Percentiles rank a stretch among this genome's conserved stretches.
These are phyloP conservation scores for Strobilomyces dryophilus DNA, from an alignment of 768 basidiomycete species.

Conservation along the genomic window DNA sequence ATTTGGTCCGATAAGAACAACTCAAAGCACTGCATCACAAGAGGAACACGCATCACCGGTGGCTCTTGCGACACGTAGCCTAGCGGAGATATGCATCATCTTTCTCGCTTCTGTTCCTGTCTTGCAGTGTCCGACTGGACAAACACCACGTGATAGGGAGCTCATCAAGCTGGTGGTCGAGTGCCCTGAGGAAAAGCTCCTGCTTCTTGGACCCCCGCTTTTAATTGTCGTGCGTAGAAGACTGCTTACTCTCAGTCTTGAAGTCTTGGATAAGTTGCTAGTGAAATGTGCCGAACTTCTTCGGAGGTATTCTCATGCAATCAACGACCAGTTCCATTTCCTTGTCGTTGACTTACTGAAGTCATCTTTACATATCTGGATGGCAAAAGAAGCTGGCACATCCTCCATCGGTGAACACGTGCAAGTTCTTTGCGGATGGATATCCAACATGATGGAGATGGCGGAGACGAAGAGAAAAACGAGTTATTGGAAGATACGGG, in stretches of 20 bases:
- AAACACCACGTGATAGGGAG: conserved; percentile 59
- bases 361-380: conserved; percentile 62
- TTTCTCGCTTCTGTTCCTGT: conserved; percentile 63
- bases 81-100: conserved; percentile 50
- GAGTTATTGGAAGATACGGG: conserved; percentile 65
- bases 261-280: conserved; percentile 51
- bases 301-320: conserved; percentile 47
- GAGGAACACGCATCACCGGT: conserved; percentile 29
- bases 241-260: conserved; percentile 47
- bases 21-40: conserved; percentile 28
- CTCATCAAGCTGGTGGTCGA: conserved; percentile 50
- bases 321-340: conserved; percentile 49
- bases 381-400: conserved; percentile 26
- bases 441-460: conserved; percentile 41
- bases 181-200: conserved; percentile 51
- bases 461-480: conserved; percentile 36
- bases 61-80: conserved; percentile 28
- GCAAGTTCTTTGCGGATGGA: conserved; percentile 49
- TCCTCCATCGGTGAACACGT: conserved; percentile 42
- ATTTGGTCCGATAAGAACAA: conserved; percentile 50
- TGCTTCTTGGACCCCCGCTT: conserved; percentile 53
- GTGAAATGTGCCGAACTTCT: conserved; percentile 52
- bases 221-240: conserved; percentile 52
- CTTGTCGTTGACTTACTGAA: conserved; percentile 59
- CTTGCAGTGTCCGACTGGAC: conserved; percentile 54